Evolutionary conservation across 768 basidiomycete species (phyloP).

Genomic region (Heimioporus sp.): DNA sequence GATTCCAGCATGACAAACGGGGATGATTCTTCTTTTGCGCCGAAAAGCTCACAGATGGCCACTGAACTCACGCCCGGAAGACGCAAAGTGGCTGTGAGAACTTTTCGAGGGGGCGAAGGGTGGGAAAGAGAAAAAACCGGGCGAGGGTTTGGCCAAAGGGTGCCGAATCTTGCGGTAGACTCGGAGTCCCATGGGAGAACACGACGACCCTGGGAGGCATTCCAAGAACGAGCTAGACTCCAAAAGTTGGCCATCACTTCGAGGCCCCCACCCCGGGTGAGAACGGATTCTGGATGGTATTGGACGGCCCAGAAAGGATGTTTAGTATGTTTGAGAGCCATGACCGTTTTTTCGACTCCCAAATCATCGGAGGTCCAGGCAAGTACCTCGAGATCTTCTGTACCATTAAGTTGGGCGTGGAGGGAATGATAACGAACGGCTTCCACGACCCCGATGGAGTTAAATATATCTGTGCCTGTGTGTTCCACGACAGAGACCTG

Average conservation of each 20-base stretch:
- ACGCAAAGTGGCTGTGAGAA: conserved; percentile 40
- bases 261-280: conserved; percentile 67
- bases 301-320: conserved; percentile 87
- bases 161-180: conserved; percentile 40
- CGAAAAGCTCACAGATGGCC: conserved; percentile 60
- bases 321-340: conserved; percentile 64
- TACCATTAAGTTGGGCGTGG: conserved; percentile 49
- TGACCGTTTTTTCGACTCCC: conserved; percentile 68
- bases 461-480: conserved; percentile 56
- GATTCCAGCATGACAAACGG: conserved; percentile 77
- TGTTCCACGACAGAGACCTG: conserved; percentile 68
- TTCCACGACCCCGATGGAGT: conserved; percentile 48
- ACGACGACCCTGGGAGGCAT: conserved; percentile 35
- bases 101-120: conserved; percentile 24
- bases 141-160: conserved; percentile 55
- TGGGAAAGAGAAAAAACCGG: conserved; percentile 18
- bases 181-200: conserved; percentile 41
- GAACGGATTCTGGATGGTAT: conserved; percentile 84
- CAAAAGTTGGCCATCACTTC: conserved; percentile 75
- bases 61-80: conserved; percentile 42
- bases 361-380: conserved; percentile 71
- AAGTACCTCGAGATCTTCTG: conserved; percentile 56
- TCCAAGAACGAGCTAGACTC: conserved; percentile 63
- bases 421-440: conserved; percentile 84
- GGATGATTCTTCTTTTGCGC: conserved; percentile 53